phyloP scores from a whole-genome alignment of 179 eudicot genomes.

The Vitellaria paradoxa region DNA sequence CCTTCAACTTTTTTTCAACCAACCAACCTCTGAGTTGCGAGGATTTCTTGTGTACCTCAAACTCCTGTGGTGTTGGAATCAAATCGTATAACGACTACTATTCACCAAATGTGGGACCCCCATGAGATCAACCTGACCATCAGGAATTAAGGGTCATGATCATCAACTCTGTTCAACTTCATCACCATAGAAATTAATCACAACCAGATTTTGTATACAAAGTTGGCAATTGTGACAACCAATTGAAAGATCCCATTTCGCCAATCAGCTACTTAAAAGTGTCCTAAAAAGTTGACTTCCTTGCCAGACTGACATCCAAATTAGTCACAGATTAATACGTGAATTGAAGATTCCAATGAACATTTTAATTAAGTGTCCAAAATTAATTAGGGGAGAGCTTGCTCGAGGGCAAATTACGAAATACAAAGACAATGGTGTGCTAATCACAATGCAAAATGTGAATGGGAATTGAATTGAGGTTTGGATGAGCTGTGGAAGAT shows the following conservation, averaged over 20 bases:
- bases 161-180: not conserved
- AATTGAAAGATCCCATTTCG: too few relatives aligned
- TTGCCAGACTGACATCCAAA: not conserved
- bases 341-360: too few relatives aligned
- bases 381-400: too few relatives aligned
- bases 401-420: not conserved
- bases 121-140: too few relatives aligned
- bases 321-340: not conserved
- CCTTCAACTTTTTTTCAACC: too few relatives aligned
- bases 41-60: not conserved
- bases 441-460: not conserved
- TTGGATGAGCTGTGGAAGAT: too few relatives aligned
- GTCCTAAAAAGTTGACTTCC: not conserved
- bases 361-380: too few relatives aligned
- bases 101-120: not conserved
- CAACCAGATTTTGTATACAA: not conserved
- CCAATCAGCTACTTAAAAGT: not conserved
- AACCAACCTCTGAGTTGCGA: too few relatives aligned
- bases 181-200: not conserved
- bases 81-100: not conserved
- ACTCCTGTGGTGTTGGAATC: not conserved
- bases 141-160: not conserved
- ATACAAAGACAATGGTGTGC: not conserved
- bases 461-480: not conserved
- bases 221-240: not conserved